A percentile compares a stretch with the other conserved stretches of the same genome.
These are phyloP conservation scores for Sanguinoderma infundibulare DNA, from an alignment of 1,284 basidiomycete species.

Conservation along the genomic window DNA sequence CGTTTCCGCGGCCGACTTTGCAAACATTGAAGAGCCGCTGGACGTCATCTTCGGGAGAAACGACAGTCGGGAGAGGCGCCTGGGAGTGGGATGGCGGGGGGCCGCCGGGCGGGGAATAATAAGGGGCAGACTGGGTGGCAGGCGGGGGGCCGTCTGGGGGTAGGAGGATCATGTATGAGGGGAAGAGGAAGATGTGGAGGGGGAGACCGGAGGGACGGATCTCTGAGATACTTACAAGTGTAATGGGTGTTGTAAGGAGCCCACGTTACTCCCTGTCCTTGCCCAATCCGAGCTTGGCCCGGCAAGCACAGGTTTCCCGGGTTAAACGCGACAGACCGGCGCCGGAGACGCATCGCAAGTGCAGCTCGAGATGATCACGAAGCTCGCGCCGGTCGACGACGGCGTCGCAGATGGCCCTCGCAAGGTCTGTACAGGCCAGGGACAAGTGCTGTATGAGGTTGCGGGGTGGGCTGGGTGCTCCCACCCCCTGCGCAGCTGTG, in stretches of 20 bases:
- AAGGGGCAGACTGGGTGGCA: slow-evolving; percentile 14
- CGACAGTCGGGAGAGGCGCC: slow-evolving; percentile 4
- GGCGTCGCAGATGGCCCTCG: slow-evolving; percentile 1
- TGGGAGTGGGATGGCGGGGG: slow-evolving; percentile 7
- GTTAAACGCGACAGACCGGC: slow-evolving; percentile 19
- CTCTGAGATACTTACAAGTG: slow-evolving; percentile 18
- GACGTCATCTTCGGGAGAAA: slow-evolving; percentile 75
- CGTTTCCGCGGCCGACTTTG: slow-evolving; percentile 73
- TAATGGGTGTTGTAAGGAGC: slow-evolving; percentile 18
- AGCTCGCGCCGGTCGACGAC: slow-evolving; percentile 10
- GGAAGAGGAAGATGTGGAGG: slow-evolving; percentile 13
- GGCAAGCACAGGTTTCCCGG: slow-evolving; percentile 22
- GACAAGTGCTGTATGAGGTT: no score
- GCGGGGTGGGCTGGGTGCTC: not conserved
- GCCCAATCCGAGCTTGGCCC: slow-evolving; percentile 3
- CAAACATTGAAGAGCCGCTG: slow-evolving; percentile 76
- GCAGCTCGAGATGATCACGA: slow-evolving; percentile 11
- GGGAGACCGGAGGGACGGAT: slow-evolving; percentile 10
- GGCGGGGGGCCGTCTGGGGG: slow-evolving; percentile 24
- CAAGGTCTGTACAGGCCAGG: no score
- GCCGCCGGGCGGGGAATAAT: slow-evolving; percentile 6
- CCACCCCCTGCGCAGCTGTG: slow-evolving; percentile 4
- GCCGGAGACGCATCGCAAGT: slow-evolving; percentile 22
- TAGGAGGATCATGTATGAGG: slow-evolving; percentile 23
- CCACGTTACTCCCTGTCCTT: slow-evolving; percentile 20